Evolutionary conservation across 768 basidiomycete species (phyloP).

Genomic region (Polyporus arcularius): DNA sequence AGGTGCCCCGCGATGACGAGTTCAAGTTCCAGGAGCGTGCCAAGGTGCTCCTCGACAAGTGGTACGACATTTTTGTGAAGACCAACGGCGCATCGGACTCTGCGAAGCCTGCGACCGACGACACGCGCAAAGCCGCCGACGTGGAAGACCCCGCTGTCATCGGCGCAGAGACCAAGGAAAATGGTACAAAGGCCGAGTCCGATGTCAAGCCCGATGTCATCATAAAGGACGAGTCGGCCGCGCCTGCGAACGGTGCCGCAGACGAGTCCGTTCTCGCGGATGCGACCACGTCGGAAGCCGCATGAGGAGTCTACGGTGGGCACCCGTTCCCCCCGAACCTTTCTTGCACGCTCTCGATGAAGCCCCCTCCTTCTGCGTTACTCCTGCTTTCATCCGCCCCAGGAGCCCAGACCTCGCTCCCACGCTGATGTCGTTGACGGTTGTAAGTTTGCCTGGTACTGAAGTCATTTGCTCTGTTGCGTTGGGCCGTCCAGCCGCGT

Average conservation of each 20-base stretch:
- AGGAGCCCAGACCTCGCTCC: slow-evolving; percentile 6
- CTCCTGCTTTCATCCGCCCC: background rate
- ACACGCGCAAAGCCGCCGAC: slow-evolving; percentile 23
- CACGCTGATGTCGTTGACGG: slow-evolving; percentile 4
- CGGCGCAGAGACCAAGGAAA: slow-evolving; percentile 17
- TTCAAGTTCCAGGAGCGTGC: slow-evolving; percentile 74
- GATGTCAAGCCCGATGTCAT: slow-evolving; percentile 45
- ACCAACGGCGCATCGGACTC: slow-evolving; percentile 27
- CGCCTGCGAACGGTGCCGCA: slow-evolving; percentile 19
- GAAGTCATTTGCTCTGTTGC: slow-evolving; percentile 5
- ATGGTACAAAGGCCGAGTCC: slow-evolving; percentile 34
- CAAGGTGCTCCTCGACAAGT: slow-evolving; percentile 66
- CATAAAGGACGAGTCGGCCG: slow-evolving; percentile 24
- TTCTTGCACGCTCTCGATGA: background rate
- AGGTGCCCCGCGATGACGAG: slow-evolving; percentile 65
- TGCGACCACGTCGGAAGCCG: slow-evolving; percentile 32
- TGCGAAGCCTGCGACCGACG: slow-evolving; percentile 26
- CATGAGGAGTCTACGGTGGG: slow-evolving; percentile 6
- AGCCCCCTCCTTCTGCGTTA: background rate
- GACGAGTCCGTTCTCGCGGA: slow-evolving; percentile 29
- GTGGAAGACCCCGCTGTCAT: slow-evolving; percentile 23
- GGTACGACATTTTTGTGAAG: slow-evolving; percentile 55
- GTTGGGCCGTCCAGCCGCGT: slow-evolving; percentile 9
- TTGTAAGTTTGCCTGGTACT: slow-evolving; percentile 21
- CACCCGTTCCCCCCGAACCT: background rate